Percentiles rank a stretch among this genome's conserved stretches.
Conservation (phyloP, 176 grass and related monocot species). For the Musa acuminata region DNA sequence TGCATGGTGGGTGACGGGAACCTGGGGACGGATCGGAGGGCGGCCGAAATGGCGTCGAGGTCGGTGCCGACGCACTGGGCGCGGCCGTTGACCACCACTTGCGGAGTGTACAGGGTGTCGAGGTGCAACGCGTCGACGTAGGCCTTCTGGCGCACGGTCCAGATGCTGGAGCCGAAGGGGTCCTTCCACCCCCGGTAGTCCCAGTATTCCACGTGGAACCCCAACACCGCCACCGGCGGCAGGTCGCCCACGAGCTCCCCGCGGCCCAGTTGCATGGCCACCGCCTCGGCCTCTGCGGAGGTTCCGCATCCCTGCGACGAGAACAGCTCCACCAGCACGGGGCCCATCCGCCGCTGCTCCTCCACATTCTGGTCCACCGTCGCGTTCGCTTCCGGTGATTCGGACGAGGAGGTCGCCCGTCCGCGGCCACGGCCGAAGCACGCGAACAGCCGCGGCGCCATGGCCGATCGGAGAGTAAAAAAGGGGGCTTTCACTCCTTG, state of each 20-base stretch:
- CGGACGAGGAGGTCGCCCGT: not conserved
- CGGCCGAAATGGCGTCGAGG: conserved; percentile 36
- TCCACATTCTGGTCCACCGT: conserved; percentile 30
- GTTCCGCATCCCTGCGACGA: conserved; percentile 7
- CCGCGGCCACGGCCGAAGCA: conserved; percentile 38
- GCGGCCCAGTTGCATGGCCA: not conserved
- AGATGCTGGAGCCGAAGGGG: conserved; percentile 4
- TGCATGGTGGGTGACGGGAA: conserved; percentile 65
- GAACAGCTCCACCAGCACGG: conserved; percentile 92
- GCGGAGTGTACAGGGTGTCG: conserved; percentile 88
- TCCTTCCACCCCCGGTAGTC: conserved; percentile 5
- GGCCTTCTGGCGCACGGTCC: conserved; percentile 34
- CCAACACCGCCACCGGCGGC: conserved; percentile 24
- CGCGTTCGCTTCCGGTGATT: not conserved
- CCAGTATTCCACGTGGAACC: conserved; percentile 67
- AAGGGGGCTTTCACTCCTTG: not conserved
- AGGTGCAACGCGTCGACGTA: conserved; percentile 83
- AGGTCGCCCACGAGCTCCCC: not conserved
- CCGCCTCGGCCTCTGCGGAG: not conserved
- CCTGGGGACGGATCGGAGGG: conserved; percentile 44
- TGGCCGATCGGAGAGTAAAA: conserved; percentile 1
- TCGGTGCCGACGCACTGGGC: conserved; percentile 75
- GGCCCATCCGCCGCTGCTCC: conserved; percentile 38
- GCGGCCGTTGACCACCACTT: conserved; percentile 66
- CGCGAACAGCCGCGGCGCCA: conserved; percentile 54